phyloP scores from a whole-genome alignment of 2,329 filamentous ascomycete species.

The Aspergillus viridinutans region DNA sequence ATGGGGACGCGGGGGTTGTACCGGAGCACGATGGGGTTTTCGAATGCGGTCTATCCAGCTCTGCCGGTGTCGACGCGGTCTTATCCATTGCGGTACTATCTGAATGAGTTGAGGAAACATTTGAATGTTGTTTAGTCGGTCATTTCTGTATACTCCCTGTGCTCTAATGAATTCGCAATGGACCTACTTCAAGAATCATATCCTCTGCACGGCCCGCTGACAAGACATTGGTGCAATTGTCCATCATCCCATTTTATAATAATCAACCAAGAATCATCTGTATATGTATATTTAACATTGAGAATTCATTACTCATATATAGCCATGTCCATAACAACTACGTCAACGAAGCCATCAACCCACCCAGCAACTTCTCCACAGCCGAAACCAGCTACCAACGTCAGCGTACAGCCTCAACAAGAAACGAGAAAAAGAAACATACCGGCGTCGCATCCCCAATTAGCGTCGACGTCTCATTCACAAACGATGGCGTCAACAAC shows the following conservation, averaged over 20 bases:
- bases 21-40: constrained; percentile 28
- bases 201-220: too few relatives aligned
- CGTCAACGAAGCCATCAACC: constrained; percentile 18
- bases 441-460: constrained; percentile 33
- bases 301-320: neutral
- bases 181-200: too few relatives aligned
- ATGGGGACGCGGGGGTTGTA: constrained; percentile 24
- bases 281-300: neutral
- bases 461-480: constrained; percentile 27
- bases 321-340: neutral
- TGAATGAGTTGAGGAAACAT: constrained; percentile 26
- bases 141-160: neutral
- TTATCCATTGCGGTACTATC: constrained; percentile 29
- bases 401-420: neutral
- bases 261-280: neutral
- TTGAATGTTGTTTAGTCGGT: constrained; percentile 20
- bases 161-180: neutral
- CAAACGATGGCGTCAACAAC: constrained; percentile 24
- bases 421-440: constrained; percentile 2
- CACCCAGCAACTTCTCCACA: constrained; percentile 26
- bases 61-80: constrained; percentile 26
- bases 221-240: neutral
- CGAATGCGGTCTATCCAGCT: constrained; percentile 31
- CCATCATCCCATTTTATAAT: neutral
- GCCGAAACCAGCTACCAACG: constrained; percentile 23